Conservation (phyloP, 78 protist genomes). For the Dictyostelium citrinum region DNA sequence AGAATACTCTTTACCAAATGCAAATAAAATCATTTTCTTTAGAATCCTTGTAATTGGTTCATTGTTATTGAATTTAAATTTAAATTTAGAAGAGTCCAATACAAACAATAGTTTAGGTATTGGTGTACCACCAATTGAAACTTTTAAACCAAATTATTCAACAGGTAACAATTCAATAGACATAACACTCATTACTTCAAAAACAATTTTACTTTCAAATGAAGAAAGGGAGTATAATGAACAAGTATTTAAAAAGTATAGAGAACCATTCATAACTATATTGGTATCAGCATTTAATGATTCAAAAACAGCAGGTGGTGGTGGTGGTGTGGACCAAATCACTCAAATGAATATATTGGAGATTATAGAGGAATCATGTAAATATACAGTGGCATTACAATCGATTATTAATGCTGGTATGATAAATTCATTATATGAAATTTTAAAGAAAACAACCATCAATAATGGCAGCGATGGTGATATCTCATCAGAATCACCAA, state of each 20-base stretch:
- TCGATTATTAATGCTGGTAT: neutral
- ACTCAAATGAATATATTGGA: conserved; percentile 10
- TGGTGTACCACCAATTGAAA: neutral
- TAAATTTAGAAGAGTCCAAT: neutral
- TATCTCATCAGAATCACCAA: neutral
- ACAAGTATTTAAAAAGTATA: neutral
- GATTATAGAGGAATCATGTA: neutral
- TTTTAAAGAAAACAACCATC: neutral
- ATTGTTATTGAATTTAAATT: neutral
- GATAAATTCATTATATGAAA: neutral
- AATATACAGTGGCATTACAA: neutral
- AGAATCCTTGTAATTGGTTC: neutral
- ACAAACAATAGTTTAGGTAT: neutral
- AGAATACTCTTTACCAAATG: neutral
- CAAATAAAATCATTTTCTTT: neutral
- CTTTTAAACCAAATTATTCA: neutral
- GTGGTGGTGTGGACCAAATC: neutral
- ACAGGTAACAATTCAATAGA: neutral
- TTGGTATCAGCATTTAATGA: neutral
- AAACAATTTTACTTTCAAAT: neutral
- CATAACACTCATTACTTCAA: neutral
- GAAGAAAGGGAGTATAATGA: neutral
- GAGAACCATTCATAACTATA: neutral
- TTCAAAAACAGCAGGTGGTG: no score
- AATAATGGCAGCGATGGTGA: neutral